A percentile compares a stretch with the other conserved stretches of the same genome.
These are phyloP conservation scores for Suillus cothurnatus DNA, from an alignment of 768 basidiomycete species.

Conservation along the genomic window DNA sequence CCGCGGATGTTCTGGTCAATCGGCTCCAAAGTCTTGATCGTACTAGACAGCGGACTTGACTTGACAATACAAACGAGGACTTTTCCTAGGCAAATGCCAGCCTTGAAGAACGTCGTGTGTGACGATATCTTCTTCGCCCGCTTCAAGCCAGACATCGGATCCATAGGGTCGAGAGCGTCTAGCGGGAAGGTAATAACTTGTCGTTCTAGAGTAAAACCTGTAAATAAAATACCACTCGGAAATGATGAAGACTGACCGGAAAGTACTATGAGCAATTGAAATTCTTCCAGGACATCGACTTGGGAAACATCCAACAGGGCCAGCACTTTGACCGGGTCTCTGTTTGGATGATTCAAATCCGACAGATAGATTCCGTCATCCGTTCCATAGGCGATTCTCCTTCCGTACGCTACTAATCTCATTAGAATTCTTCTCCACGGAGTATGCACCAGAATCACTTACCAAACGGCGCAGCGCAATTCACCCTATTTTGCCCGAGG, in stretches of 20 bases:
- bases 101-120: slow-evolving; percentile 98
- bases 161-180: slow-evolving; percentile 87
- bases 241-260: slow-evolving; percentile 61
- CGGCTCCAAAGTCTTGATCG: slow-evolving; percentile 96
- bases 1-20: slow-evolving; percentile 87
- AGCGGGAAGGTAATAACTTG: slow-evolving; percentile 96
- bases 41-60: slow-evolving; percentile 91
- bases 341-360: slow-evolving; percentile 73
- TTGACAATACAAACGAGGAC: slow-evolving; percentile 97
- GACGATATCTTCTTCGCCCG: slow-evolving; percentile 94
- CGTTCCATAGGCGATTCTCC: slow-evolving; percentile 93
- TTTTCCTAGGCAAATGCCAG: slow-evolving; percentile 87
- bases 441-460: slow-evolving; percentile 40
- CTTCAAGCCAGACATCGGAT: slow-evolving; percentile 89
- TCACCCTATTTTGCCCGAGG: slow-evolving; percentile 80
- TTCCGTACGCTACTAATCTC: slow-evolving; percentile 62
- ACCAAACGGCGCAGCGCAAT: slow-evolving; percentile 89
- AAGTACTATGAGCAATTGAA: slow-evolving; percentile 95
- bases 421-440: slow-evolving; percentile 2
- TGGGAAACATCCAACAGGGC: slow-evolving; percentile 88
- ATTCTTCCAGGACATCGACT: slow-evolving; percentile 95
- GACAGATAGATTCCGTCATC: slow-evolving; percentile 97
- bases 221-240: slow-evolving; percentile 3
- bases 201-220: slow-evolving; percentile 60
- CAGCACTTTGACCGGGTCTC: slow-evolving; percentile 89